phyloP scores from a whole-genome alignment of 1,284 basidiomycete species.

The Leccinum subfulvum region DNA sequence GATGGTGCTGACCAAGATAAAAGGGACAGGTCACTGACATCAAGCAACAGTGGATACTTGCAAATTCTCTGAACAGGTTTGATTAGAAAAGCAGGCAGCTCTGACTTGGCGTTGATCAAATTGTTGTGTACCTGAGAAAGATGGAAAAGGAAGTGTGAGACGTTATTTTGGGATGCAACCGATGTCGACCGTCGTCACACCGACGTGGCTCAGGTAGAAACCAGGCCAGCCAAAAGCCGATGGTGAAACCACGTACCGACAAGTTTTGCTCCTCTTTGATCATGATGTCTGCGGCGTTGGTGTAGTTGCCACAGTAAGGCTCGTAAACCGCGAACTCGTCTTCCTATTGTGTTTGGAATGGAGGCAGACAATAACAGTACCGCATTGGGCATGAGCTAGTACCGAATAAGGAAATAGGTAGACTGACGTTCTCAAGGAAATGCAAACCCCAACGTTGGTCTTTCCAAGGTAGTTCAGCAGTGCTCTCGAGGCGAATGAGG shows the following conservation, averaged over 20 bases:
- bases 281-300: constrained; percentile 82
- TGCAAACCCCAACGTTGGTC: constrained; percentile 88
- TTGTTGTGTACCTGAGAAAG: constrained; percentile 60
- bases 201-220: constrained; percentile 27
- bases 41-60: constrained; percentile 15
- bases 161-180: constrained; percentile 22
- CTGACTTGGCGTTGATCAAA: constrained; percentile 80
- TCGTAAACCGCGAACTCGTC: constrained; percentile 93
- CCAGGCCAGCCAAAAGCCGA: constrained; percentile 11
- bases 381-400: constrained; percentile 36
- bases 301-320: constrained; percentile 97
- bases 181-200: constrained; percentile 42
- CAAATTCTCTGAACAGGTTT: constrained; percentile 90
- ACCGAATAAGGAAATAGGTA: constrained; percentile 21
- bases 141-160: constrained; percentile 16
- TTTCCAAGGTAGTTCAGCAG: constrained; percentile 78
- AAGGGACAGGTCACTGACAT: constrained; percentile 47
- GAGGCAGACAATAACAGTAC: constrained; percentile 32
- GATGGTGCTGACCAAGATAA: background rate
- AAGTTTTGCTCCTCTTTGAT: constrained; percentile 83
- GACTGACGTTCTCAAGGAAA: constrained; percentile 78
- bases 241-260: constrained; percentile 53
- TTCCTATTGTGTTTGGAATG: constrained; percentile 67
- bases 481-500: constrained; percentile 90
- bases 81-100: constrained; percentile 89